These are phyloP conservation scores for Exophiala mesophila DNA, from an alignment of 2,329 filamentous ascomycete species.

Conservation along the genomic window DNA sequence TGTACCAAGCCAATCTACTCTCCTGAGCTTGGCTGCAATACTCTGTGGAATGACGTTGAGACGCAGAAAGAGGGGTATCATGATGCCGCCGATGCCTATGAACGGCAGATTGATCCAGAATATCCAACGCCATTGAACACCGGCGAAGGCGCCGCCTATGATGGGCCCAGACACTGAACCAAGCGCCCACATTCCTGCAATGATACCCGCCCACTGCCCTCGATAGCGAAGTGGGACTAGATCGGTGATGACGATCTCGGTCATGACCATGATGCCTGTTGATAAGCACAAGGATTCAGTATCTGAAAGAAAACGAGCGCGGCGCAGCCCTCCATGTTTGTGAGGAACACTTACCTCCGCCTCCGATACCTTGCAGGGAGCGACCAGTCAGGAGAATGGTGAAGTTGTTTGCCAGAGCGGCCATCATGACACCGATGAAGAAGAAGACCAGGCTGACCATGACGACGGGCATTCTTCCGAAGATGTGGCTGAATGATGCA, in stretches of 20 bases:
- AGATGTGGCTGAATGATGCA: constrained; percentile 44
- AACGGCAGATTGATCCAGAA: constrained; percentile 63
- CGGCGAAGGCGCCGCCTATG: constrained; percentile 30
- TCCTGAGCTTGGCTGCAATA: constrained; percentile 46
- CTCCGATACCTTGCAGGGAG: constrained; percentile 42
- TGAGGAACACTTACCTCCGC: constrained; percentile 35
- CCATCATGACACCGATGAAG: constrained; percentile 42
- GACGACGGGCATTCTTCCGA: constrained; percentile 42
- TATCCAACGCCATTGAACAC: constrained; percentile 50
- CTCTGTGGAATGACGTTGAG: constrained; percentile 45
- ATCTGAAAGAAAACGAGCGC: too few relatives aligned
- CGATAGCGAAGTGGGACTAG: constrained; percentile 36
- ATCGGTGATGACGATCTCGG: constrained; percentile 42
- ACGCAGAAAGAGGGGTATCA: constrained; percentile 51
- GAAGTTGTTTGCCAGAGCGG: constrained; percentile 39
- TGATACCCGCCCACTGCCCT: constrained; percentile 24
- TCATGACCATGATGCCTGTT: constrained; percentile 35
- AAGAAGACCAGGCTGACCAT: constrained; percentile 40
- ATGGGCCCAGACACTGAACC: constrained; percentile 25
- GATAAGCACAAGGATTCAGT: constrained; percentile 1
- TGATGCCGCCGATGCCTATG: constrained; percentile 44
- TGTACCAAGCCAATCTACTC: constrained; percentile 61
- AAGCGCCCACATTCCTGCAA: constrained; percentile 24
- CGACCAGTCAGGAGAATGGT: constrained; percentile 42
- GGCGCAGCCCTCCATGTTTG: too few relatives aligned